Conservation (phyloP, 2,329 filamentous ascomycete genomes). For the Ambrosiella xylebori region DNA sequence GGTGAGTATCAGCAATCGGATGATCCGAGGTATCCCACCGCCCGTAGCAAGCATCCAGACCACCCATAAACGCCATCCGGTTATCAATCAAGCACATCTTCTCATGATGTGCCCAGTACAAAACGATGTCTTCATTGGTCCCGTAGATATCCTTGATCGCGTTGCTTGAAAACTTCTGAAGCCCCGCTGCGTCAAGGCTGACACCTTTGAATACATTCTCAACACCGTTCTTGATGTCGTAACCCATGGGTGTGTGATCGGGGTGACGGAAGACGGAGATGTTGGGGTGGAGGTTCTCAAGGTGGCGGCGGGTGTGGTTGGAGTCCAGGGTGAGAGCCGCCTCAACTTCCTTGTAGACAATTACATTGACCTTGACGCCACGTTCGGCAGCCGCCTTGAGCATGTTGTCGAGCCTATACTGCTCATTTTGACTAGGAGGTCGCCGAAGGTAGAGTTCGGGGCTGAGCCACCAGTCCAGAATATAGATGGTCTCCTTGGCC, state of each 20-base stretch:
- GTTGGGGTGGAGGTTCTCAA: constrained; percentile 65
- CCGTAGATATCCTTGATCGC: constrained; percentile 67
- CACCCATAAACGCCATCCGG: constrained; percentile 75
- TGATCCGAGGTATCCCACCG: constrained; percentile 63
- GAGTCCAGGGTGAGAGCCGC: constrained; percentile 57
- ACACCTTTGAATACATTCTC: constrained; percentile 38
- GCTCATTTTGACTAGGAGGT: constrained; percentile 63
- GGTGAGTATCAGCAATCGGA: constrained; percentile 69
- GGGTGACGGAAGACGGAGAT: constrained; percentile 83
- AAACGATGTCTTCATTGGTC: constrained; percentile 58
- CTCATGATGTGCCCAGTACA: constrained; percentile 90
- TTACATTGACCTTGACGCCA: constrained; percentile 68
- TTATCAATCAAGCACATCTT: constrained; percentile 74
- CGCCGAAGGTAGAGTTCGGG: constrained; percentile 76
- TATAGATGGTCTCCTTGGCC: constrained; percentile 63
- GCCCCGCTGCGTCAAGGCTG: constrained; percentile 31
- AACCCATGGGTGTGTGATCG: constrained; percentile 62
- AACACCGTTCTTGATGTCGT: constrained; percentile 50
- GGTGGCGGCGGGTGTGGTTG: constrained; percentile 58
- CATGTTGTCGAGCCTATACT: constrained; percentile 71
- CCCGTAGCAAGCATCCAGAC: constrained; percentile 73
- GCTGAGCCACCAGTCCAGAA: constrained; percentile 80
- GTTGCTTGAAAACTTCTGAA: constrained; percentile 52
- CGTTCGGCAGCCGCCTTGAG: constrained; percentile 66
- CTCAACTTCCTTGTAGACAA: constrained; percentile 84